Base-by-base conservation (phyloP, 306 rosid genomes). In the Senna tora region DNA sequence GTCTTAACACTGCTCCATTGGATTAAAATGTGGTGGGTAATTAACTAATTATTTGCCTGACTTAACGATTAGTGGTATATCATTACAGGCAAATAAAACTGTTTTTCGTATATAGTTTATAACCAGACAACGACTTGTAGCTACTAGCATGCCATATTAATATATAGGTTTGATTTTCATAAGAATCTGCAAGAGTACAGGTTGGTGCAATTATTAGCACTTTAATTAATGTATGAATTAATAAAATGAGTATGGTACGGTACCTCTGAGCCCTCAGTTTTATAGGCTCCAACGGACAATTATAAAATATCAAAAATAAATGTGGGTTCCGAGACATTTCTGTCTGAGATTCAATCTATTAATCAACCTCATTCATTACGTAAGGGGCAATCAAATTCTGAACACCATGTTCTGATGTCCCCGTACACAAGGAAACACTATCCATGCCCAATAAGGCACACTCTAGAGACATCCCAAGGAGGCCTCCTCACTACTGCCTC, bases 391-490 rank as follows among this genome's bases (percentile, higher is more conserved):
- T 39, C 33, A 28, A 46, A 72, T 50, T 72, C 9, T 14, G 43
- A 49, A 73, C 42, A 32, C 53, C 49, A 60, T 7, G 45, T 43
- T 21, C 10, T 64, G 4, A 50, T 38, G 45, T 36, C 67, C 2
- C 51, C 14, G 53, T 6, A 20, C 59, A 59, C 3, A 32, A 52
- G 62, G 4, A 60, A 32, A 58, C 9, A 57, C 16, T 49, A 61
- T 22, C 57, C 45, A 30, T 66, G 76, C 65, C 60, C 53, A 50
- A 16, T 30, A 3, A 45, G 21, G 72, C 67, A 33, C 43, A 69
- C 34, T 73, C 34, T 73, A 60, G 73, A 74, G 72, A 59, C 81
- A 75, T 12, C 14, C 57, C 25, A n/a, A n/a, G n/a, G n/a, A n/a
- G n/a, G n/a, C n/a, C n/a, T n/a, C n/a, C n/a, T n/a, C n/a, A n/a